Evolutionary conservation across 2,329 filamentous ascomycete genomes (phyloP).

Genomic region (Paecilomyces fulvus): DNA sequence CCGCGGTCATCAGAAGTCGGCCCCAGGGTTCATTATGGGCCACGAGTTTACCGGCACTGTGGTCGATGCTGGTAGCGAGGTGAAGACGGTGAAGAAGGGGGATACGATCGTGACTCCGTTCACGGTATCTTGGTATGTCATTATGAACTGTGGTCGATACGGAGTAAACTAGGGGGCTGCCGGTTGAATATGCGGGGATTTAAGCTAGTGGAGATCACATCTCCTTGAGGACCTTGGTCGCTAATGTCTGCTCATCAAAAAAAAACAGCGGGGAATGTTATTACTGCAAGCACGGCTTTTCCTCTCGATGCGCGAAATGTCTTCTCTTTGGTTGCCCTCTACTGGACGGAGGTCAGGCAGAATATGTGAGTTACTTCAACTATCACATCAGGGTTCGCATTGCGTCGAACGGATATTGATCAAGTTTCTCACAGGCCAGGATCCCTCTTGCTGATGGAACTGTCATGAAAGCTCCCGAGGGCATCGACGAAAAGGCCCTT

Average conservation of each 20-base stretch:
- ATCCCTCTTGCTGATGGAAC: constrained; percentile 75
- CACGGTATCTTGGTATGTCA: constrained; percentile 63
- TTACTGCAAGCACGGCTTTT: constrained; percentile 70
- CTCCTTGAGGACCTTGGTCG: constrained; percentile 1
- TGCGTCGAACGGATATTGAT: constrained; percentile 1
- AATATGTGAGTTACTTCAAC: constrained; percentile 48
- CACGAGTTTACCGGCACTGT: constrained; percentile 82
- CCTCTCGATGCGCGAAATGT: constrained; percentile 65
- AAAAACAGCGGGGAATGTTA: constrained; percentile 59
- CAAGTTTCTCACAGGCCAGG: constrained; percentile 45
- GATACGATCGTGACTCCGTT: constrained; percentile 79
- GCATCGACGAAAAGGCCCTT: constrained; percentile 64
- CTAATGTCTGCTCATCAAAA: constrained; percentile 6
- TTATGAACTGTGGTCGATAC: not conserved
- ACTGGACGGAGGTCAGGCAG: constrained; percentile 72
- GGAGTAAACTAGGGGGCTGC: not conserved
- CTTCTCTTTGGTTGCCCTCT: constrained; percentile 60
- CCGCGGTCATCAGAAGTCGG: constrained; percentile 67
- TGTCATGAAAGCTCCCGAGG: constrained; percentile 62
- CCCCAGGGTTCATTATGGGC: constrained; percentile 57
- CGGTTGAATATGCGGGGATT: not conserved
- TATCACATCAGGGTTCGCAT: constrained; percentile 10
- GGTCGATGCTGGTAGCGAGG: constrained; percentile 56
- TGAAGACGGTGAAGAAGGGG: constrained; percentile 61
- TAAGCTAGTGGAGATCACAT: constrained; percentile 1